These are phyloP conservation scores for Solanum acaule DNA, from an alignment of 257 asterid genomes.

Conservation along the genomic window DNA sequence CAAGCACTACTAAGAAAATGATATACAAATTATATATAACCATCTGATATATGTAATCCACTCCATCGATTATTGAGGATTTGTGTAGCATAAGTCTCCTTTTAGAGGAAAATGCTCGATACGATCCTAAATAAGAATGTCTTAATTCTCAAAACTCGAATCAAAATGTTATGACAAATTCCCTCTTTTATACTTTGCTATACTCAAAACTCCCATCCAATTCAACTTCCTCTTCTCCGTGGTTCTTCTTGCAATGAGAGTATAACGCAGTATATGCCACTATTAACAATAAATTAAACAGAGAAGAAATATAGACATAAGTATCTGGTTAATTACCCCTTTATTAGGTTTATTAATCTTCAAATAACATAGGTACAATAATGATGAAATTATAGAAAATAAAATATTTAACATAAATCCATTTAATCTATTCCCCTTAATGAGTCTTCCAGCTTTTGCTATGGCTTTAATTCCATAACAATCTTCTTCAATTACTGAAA, in stretches of 20 bases:
- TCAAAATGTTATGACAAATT: neutral
- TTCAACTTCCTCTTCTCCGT: constrained; percentile 32
- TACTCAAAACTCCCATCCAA: constrained; percentile 13
- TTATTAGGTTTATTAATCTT: neutral
- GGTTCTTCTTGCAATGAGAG: constrained; percentile 35
- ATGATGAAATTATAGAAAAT: neutral
- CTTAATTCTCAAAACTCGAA: neutral
- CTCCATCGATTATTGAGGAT: neutral
- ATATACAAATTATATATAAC: neutral
- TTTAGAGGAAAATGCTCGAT: neutral
- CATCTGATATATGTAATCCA: neutral
- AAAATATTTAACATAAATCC: constrained; percentile 30
- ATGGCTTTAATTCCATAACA: constrained; percentile 28
- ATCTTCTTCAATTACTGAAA: constrained; percentile 34
- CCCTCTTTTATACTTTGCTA: neutral
- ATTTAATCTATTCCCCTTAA: constrained; percentile 31
- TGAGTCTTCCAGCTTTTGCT: constrained; percentile 23
- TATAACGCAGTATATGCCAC: constrained; percentile 38
- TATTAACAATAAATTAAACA: constrained; percentile 16
- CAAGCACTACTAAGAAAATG: neutral
- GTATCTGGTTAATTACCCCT: neutral
- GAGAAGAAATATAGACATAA: constrained; percentile 1
- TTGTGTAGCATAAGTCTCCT: neutral
- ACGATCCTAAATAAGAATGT: rapidly evolving
- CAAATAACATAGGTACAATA: neutral